Conservation (phyloP, 2,329 filamentous ascomycete genomes). For the Alternaria conjuncta region DNA sequence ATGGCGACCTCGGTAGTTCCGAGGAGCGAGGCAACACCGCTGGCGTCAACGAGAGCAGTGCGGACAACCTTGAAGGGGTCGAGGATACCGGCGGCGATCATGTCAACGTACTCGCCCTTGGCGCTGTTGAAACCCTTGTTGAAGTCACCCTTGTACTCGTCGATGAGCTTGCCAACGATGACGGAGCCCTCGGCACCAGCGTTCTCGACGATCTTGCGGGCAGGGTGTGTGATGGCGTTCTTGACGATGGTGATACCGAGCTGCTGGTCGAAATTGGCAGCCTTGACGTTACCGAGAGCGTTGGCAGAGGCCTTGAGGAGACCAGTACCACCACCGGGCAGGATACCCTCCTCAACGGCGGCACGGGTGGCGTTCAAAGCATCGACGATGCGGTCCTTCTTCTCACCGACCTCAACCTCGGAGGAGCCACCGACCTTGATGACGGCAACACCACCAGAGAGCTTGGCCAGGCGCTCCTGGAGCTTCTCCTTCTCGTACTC, state of each 20-base stretch:
- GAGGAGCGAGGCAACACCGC: slow-evolving; percentile 93
- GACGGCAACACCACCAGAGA: slow-evolving; percentile 97
- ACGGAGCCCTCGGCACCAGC: slow-evolving; percentile 95
- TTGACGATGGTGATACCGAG: slow-evolving; percentile 97
- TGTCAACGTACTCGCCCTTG: slow-evolving; percentile 98
- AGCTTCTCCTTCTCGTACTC: slow-evolving; percentile 99
- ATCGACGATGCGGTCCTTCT: slow-evolving; percentile 99
- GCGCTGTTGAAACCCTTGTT: slow-evolving; percentile 97
- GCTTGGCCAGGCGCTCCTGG: slow-evolving; percentile 98
- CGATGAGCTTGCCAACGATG: slow-evolving; percentile 95
- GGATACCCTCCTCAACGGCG: slow-evolving; percentile 98
- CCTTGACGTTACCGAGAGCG: slow-evolving; percentile 81
- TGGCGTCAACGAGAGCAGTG: slow-evolving; percentile 92
- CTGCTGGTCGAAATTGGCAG: slow-evolving; percentile 98
- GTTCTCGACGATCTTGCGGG: slow-evolving; percentile 96
- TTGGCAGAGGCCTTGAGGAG: slow-evolving; percentile 96
- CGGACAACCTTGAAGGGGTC: slow-evolving; percentile 99
- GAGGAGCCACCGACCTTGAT: slow-evolving; percentile 98
- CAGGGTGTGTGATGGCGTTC: slow-evolving; percentile 95
- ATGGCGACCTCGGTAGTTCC: slow-evolving; percentile 98
- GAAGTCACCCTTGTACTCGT: slow-evolving; percentile 91
- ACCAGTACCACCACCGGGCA: slow-evolving; percentile 96
- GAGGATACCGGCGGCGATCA: slow-evolving; percentile 96
- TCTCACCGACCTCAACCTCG: slow-evolving; percentile 98
- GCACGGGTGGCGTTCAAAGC: slow-evolving; percentile 97